Evolutionary conservation across 192 early-diverging fungal species (phyloP).

Genomic region (Geranomyces michiganensis): DNA sequence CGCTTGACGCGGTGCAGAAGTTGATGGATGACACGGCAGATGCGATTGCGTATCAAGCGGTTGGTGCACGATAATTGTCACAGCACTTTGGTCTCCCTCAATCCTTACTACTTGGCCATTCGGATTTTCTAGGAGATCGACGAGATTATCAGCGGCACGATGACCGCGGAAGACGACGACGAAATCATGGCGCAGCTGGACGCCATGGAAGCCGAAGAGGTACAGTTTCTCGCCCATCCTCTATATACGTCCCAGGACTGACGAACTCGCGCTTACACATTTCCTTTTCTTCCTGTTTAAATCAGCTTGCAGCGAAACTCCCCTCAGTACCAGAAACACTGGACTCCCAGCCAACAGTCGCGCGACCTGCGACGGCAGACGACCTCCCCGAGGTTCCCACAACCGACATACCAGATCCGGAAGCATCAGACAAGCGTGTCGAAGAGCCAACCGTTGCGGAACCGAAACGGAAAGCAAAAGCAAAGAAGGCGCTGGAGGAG

Average conservation of each 20-base stretch:
- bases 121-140: constrained; percentile 76
- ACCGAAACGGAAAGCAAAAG: neutral
- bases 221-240: constrained; percentile 13
- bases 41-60: constrained; percentile 93
- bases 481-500: neutral
- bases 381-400: neutral
- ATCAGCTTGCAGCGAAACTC: constrained; percentile 12
- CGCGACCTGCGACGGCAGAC: neutral
- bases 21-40: constrained; percentile 97
- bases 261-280: neutral
- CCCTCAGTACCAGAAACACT: constrained; percentile 12
- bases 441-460: neutral
- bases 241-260: too few relatives aligned
- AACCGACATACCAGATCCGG: neutral
- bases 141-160: constrained; percentile 71
- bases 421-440: neutral
- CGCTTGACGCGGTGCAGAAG: constrained; percentile 87
- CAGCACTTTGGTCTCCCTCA: neutral
- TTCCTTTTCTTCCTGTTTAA: neutral
- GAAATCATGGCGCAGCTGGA: constrained; percentile 83
- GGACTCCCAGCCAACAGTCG: neutral
- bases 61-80: constrained; percentile 28
- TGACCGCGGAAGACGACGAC: constrained; percentile 85
- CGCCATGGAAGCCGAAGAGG: constrained; percentile 58
- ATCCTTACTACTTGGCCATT: neutral